Evolutionary conservation across 176 grass and related monocot genomes (phyloP).

Genomic region (Canna indica): DNA sequence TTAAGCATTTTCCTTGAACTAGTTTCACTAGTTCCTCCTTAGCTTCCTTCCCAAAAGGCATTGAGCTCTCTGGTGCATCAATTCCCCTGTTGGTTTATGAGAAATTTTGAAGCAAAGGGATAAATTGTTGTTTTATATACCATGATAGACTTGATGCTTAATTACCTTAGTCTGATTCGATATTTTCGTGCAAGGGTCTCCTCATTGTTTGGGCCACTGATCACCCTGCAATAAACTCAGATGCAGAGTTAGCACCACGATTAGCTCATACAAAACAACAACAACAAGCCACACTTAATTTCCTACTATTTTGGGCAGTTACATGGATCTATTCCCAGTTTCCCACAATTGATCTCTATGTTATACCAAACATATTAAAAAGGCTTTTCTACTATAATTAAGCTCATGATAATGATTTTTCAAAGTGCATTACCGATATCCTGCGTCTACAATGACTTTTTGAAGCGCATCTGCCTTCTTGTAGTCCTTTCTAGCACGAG

Average conservation of each 20-base stretch:
- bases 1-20: constrained; percentile 45
- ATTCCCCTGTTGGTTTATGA: constrained; percentile 41
- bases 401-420: background rate
- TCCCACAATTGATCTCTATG: too few species aligned
- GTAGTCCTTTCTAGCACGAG: constrained; percentile 26
- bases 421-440: constrained; percentile 44
- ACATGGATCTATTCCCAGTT: too few species aligned
- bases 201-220: constrained; percentile 13
- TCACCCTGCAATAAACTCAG: constrained; percentile 32
- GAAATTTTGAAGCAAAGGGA: background rate
- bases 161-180: constrained; percentile 76
- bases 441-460: constrained; percentile 52
- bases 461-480: constrained; percentile 39
- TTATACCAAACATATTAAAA: too few species aligned
- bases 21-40: constrained; percentile 61
- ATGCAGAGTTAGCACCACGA: background rate
- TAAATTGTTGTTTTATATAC: too few species aligned
- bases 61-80: constrained; percentile 73
- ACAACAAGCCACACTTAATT: too few species aligned
- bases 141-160: too few species aligned
- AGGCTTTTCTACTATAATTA: too few species aligned
- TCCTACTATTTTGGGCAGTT: too few species aligned
- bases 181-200: constrained; percentile 53
- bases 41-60: constrained; percentile 77
- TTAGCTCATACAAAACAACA: too few species aligned